These are phyloP conservation scores for Podaxis carcinomalis DNA, from an alignment of 768 basidiomycete genomes.

Conservation along the genomic window DNA sequence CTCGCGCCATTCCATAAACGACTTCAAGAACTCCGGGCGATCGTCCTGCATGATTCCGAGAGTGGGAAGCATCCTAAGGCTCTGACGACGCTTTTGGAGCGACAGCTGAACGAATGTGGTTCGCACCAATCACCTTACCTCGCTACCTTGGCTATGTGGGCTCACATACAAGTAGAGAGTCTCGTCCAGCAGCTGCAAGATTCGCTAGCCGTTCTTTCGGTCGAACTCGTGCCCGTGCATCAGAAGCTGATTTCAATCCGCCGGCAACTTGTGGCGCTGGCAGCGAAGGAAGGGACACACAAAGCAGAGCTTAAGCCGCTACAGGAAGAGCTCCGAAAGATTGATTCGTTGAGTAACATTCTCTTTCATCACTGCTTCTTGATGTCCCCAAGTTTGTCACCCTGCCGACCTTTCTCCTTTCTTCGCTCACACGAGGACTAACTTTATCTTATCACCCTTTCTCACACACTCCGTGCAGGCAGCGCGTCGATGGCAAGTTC, in stretches of 20 bases:
- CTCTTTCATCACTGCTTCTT: conserved; percentile 16
- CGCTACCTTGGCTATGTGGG: neutral
- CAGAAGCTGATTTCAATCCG: conserved; percentile 84
- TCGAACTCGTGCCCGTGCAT: conserved; percentile 88
- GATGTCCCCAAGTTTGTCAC: conserved; percentile 13
- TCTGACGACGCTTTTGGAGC: conserved; percentile 83
- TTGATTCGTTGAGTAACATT: conserved; percentile 84
- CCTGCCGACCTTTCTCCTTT: neutral
- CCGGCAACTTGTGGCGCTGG: conserved; percentile 82
- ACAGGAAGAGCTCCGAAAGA: conserved; percentile 89
- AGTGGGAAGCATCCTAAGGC: conserved; percentile 81
- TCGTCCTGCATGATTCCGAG: conserved; percentile 79
- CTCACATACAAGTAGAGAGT: conserved; percentile 47
- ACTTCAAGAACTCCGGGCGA: conserved; percentile 75
- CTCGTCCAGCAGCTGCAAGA: conserved; percentile 77
- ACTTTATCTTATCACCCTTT: neutral
- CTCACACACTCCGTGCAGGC: conserved; percentile 36
- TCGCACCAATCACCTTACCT: conserved; percentile 26
- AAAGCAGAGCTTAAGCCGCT: conserved; percentile 88
- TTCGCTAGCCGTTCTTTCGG: conserved; percentile 81
- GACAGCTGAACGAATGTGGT: conserved; percentile 93
- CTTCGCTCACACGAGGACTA: neutral
- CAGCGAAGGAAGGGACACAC: conserved; percentile 80
- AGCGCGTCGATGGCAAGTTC: conserved; percentile 95
- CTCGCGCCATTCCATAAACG: conserved; percentile 84